Evolutionary conservation across 495 filamentous ascomycete genomes (phyloP).

Genomic region (Xylaria castorea): DNA sequence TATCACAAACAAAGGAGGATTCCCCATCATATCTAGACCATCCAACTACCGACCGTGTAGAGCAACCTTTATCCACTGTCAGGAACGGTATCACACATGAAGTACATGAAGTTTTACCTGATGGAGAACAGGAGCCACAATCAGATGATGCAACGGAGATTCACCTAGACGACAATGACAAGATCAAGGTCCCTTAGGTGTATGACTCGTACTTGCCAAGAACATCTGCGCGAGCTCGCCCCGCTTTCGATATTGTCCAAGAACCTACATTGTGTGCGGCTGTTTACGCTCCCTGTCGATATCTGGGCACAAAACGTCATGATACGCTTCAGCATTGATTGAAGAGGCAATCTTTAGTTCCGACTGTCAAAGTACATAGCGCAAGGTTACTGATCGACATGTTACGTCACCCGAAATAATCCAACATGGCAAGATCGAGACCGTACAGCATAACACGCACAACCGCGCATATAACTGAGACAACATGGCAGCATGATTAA

Average conservation of each 20-base stretch:
- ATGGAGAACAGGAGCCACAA: constrained; percentile 37
- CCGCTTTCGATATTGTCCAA: not conserved
- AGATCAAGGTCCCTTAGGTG: constrained; percentile 34
- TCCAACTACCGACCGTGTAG: constrained; percentile 27
- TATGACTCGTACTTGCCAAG: not conserved
- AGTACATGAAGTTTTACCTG: constrained; percentile 46
- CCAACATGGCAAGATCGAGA: not conserved
- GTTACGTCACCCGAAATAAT: not conserved
- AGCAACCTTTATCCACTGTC: constrained; percentile 35
- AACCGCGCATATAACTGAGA: not conserved
- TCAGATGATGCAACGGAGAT: constrained; percentile 55
- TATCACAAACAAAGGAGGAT: constrained; percentile 29
- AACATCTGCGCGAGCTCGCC: not conserved
- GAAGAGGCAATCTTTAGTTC: not conserved
- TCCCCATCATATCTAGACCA: constrained; percentile 30
- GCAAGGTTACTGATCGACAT: not conserved
- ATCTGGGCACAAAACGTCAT: not conserved
- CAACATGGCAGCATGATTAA: not conserved
- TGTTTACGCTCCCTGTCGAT: not conserved
- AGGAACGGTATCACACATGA: constrained; percentile 43
- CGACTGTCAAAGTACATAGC: not conserved
- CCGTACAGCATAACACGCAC: not conserved
- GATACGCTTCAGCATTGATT: not conserved
- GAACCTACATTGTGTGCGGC: not conserved
- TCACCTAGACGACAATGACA: constrained; percentile 48